Evolutionary conservation across 2,329 filamentous ascomycete genomes (phyloP), one percentile per base, ranked within the genome.

Genomic region (Raffaelea ambrosiae): DNA sequence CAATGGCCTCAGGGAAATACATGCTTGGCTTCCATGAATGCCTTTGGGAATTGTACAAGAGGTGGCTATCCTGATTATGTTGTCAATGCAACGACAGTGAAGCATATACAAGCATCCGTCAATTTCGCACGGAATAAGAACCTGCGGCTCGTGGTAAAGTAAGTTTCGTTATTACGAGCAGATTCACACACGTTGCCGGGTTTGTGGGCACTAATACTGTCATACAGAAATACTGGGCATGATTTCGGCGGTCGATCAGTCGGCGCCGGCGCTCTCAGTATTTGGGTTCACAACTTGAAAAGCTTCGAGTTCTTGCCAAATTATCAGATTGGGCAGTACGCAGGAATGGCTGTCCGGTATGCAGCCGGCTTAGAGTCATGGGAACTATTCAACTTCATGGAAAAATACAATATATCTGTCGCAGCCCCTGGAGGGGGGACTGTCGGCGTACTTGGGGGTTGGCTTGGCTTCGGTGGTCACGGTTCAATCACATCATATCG

Each of bases 231-330:
- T 44, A 72, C 71, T 2, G 69, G 71, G 8, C 69, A 73, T 33
- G 69, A 72, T 51, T 73, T 70, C 49, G 61, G 61, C 36, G 71
- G 69, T 5, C 70, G 71, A 40, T 70, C 69, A 0, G 63, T 60
- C 3, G 72, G 72, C 33, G 65, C 67, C 4, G 71, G 71, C n/a
- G 63, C 67, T 1, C 56, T 76, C 2, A 67, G 66, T 42, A 60
- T 76, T 47, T 76, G 72, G 72, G 74, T 71, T 3, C 72, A 76
- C 50, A 60, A 70, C 49, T 58, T 75, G 42, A 73, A 73, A 51
- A 59, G 64, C 7, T 62, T 71, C 2, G 56, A 65, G 22, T 67
- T 68, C 48, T 43, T 62, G 1, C 59, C 58, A 5, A 43, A 40
- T 1, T 69, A 66, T 44, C 51, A 22, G 8, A 53, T 60, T 20